A percentile compares a stretch with the other conserved stretches of the same genome.
phyloP scores from a whole-genome alignment of 2,329 filamentous ascomycete genomes.

The Ophiostoma angusticollis region DNA sequence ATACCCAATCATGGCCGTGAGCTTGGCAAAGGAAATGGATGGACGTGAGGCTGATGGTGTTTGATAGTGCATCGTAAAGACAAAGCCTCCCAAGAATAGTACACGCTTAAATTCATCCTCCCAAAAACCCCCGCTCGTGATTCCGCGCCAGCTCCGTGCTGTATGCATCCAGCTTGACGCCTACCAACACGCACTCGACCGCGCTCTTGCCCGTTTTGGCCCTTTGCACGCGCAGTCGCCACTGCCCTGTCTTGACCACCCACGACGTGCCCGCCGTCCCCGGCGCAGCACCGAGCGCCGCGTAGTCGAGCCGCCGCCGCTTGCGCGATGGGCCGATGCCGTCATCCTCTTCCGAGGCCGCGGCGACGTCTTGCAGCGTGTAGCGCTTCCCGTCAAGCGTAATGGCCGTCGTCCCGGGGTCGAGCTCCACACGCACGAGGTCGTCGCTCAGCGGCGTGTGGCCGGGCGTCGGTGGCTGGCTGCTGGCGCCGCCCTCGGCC shows the following conservation, averaged over 20 bases:
- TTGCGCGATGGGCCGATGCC: constrained; percentile 5
- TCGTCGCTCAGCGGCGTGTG: constrained; percentile 60
- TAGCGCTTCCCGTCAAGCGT: constrained; percentile 43
- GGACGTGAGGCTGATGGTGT: too few species aligned
- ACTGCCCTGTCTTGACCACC: constrained; percentile 57
- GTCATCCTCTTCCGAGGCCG: not conserved
- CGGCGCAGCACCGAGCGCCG: constrained; percentile 17
- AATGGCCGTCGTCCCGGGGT: constrained; percentile 45
- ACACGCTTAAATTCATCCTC: not conserved
- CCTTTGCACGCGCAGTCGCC: constrained; percentile 54
- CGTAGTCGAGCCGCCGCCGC: constrained; percentile 24
- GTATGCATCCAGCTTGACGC: constrained; percentile 63
- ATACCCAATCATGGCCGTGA: too few species aligned
- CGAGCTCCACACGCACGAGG: constrained; percentile 51
- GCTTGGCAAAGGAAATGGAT: too few species aligned
- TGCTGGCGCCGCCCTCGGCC: constrained; percentile 47
- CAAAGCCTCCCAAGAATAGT: not conserved
- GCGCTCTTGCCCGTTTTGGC: constrained; percentile 35
- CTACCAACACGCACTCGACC: constrained; percentile 60
- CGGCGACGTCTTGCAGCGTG: constrained; percentile 12
- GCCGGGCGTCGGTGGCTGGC: constrained; percentile 51
- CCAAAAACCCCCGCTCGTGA: constrained; percentile 48
- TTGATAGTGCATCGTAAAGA: too few species aligned
- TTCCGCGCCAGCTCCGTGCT: constrained; percentile 57
- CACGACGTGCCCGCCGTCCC: constrained; percentile 29